Evolutionary conservation across 2,329 filamentous ascomycete species (phyloP).

Genomic region (Cladosporium colombiae): DNA sequence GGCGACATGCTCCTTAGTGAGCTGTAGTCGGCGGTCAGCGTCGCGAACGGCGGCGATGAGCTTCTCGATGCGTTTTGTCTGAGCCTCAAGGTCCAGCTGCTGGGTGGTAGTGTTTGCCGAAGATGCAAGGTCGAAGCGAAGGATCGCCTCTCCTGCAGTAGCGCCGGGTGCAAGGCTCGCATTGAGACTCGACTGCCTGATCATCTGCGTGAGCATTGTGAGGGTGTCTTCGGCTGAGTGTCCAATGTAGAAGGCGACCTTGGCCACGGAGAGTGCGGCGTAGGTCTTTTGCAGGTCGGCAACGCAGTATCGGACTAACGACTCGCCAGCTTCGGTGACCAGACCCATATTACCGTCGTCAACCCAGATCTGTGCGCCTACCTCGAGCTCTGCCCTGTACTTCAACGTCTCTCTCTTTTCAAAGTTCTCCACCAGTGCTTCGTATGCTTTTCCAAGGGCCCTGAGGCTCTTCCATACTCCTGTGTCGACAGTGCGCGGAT

Average conservation of each 20-base stretch:
- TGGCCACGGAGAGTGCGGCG: slow-evolving; percentile 58
- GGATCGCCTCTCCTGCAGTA: slow-evolving; percentile 45
- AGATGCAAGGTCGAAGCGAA: slow-evolving; percentile 52
- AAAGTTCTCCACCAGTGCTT: slow-evolving; percentile 69
- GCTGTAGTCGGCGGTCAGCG: slow-evolving; percentile 56
- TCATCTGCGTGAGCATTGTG: slow-evolving; percentile 55
- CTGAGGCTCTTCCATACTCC: slow-evolving; percentile 59
- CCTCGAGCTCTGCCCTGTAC: slow-evolving; percentile 65
- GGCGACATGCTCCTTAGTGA: slow-evolving; percentile 62
- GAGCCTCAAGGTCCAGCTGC: slow-evolving; percentile 48
- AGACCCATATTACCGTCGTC: slow-evolving; percentile 72
- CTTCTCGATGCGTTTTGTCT: slow-evolving; percentile 52
- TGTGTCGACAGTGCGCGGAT: slow-evolving; percentile 59
- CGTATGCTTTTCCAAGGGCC: slow-evolving; percentile 67
- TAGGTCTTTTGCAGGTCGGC: slow-evolving; percentile 73
- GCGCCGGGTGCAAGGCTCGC: slow-evolving; percentile 51
- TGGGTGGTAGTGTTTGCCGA: slow-evolving; percentile 32
- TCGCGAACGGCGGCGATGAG: slow-evolving; percentile 56
- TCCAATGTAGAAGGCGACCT: slow-evolving; percentile 54
- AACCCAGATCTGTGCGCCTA: slow-evolving; percentile 52
- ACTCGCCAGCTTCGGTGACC: slow-evolving; percentile 66
- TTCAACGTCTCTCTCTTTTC: slow-evolving; percentile 57
- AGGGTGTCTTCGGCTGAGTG: slow-evolving; percentile 53
- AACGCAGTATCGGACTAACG: slow-evolving; percentile 76
- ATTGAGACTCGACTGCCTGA: slow-evolving; percentile 52